Evolutionary conservation across 352 stramenopile genomes (phyloP), one percentile per base, ranked within the genome.

Genomic region (Globisporangium iwayamae): DNA sequence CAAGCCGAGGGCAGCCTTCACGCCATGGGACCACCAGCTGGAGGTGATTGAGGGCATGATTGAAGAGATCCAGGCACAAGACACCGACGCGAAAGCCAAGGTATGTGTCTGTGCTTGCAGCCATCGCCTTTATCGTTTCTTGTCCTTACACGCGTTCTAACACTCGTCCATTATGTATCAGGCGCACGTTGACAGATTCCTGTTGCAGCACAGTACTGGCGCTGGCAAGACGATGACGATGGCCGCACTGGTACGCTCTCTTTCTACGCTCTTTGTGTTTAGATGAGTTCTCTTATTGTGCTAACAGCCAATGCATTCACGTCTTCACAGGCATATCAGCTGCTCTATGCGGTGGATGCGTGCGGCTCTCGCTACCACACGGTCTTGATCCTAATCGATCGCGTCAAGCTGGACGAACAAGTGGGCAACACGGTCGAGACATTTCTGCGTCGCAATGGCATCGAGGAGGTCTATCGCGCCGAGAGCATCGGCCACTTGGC

Each of bases 381-480:
- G 3, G 64, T 94, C 11, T 69, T 94, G 45, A 72, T 94, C 66
- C 65, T 94, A 50, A 71, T 91, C 47, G 86, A 94, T 47, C 81
- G 86, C 47, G 83, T 94, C n/a, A 92, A 92, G 52, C 69, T 94
- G 50, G 85, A 94, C 54, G 79, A 93, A 32, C 86, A 94, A 54
- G 81, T 93, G 22, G 84, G 86, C 32, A 76, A 80, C 54, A 83
- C 69, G 3, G 83, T 94, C 45, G 78, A 93, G 71, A 62, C n/a
- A 8, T 94, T 83, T 65, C 62, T 94, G 34, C 76, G 69, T 7
- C 86, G 76, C 43, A 94, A 94, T 43, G 84, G 86, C 18, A 67
- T 94, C 30, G 69, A 89, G 34, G 73, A 86, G 22, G 72, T 93
- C 50, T 89, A 85, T 62, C 81, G 82, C 48, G 86, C 86, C 4